These are phyloP conservation scores for Silene uniflora DNA, from an alignment of 148 eudicot species.

Conservation along the genomic window DNA sequence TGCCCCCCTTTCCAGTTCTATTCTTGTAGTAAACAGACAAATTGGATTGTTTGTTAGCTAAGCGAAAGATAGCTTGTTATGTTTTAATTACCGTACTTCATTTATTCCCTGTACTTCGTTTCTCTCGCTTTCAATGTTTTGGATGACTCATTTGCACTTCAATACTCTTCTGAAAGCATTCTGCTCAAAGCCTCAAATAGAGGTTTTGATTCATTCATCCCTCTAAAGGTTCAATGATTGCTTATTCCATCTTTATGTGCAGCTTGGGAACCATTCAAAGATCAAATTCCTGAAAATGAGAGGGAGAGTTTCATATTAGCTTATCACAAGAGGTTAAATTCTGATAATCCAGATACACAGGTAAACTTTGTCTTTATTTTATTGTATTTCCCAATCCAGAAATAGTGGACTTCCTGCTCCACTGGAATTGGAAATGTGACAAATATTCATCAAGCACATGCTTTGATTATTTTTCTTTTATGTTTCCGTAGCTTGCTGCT, in stretches of 20 bases:
- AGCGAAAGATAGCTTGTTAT: neutral
- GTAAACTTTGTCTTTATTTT: constrained; percentile 31
- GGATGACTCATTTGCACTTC: neutral
- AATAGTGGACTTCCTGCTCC: neutral
- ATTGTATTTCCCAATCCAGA: neutral
- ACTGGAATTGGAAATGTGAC: neutral
- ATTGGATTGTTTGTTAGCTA: neutral
- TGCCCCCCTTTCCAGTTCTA: neutral
- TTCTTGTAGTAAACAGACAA: neutral
- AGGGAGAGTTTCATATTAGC: constrained; percentile 72
- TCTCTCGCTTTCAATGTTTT: neutral
- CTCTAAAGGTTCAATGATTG: constrained; percentile 1
- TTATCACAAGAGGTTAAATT: constrained; percentile 84
- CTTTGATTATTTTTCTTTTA: neutral
- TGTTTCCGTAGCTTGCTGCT: constrained; percentile 56
- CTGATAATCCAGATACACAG: constrained; percentile 74
- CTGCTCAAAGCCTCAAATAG: neutral
- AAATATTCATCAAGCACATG: neutral
- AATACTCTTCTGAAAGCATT: neutral
- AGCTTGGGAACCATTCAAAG: constrained; percentile 98
- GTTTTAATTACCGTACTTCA: neutral
- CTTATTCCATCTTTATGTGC: constrained; percentile 22
- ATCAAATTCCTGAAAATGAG: constrained; percentile 91
- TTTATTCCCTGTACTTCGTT: neutral
- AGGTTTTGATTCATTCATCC: neutral